Evolutionary conservation across 1,284 basidiomycete species (phyloP).

Genomic region (Sanghuangporus baumii): DNA sequence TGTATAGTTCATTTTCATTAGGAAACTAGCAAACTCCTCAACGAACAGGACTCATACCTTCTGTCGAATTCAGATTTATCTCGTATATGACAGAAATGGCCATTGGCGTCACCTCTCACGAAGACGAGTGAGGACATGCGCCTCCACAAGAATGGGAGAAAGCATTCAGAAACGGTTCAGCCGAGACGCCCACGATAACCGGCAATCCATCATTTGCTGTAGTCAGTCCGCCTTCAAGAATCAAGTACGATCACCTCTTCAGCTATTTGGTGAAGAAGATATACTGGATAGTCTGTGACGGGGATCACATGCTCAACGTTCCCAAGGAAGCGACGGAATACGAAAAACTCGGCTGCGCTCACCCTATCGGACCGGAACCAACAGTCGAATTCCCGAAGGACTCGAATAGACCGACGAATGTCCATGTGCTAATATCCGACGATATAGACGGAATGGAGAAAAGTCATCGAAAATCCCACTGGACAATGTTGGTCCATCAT

Average conservation of each 20-base stretch:
- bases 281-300: slow-evolving; percentile 1
- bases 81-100: too few species aligned
- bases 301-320: slow-evolving; percentile 6
- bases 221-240: neutral
- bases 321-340: neutral
- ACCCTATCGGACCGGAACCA: slow-evolving; percentile 11
- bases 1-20: neutral
- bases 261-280: slow-evolving; percentile 1
- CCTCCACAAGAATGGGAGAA: slow-evolving; percentile 8
- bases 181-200: slow-evolving; percentile 3
- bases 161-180: slow-evolving; percentile 8
- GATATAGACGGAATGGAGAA: neutral
- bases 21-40: neutral
- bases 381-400: neutral
- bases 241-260: neutral
- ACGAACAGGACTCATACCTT: neutral
- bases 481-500: too few species aligned
- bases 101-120: neutral
- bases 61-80: neutral
- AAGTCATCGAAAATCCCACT: slow-evolving; percentile 5
- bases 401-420: slow-evolving; percentile 1
- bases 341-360: neutral
- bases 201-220: neutral
- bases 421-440: neutral
- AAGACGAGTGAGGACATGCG: slow-evolving; percentile 11